Evolutionary conservation across 306 rosid genomes (phyloP), one percentile per base, ranked within the genome.

Genomic region (Inga laurina): DNA sequence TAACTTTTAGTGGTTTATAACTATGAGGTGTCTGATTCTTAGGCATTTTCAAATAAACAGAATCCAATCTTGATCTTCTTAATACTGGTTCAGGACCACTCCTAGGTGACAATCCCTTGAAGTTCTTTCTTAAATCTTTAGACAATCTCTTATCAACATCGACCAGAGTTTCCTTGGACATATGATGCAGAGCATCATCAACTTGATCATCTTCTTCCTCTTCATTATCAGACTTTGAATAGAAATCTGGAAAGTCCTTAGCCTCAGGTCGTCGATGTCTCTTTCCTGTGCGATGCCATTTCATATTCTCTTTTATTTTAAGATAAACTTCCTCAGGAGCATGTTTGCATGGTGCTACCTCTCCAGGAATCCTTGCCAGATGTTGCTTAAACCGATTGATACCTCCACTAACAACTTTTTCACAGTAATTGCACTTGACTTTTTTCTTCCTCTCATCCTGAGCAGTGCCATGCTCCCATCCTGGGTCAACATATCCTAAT

Each of bases 231-330:
- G 97, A 91, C 72, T 88, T 88, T 80, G 88, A 77, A 87, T 92
- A 92, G 82, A 91, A 88, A 79, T 86, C 82, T 67, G 90, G 86
- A 67, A 81, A 76, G 30, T 95, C 97, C 66, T 88, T 90, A 70
- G 86, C 73, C 82, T 95, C 98, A 11, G 93, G 91, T 49, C 76
- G 93, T 85, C 94, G 89, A 56, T 88, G 92, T 84, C 95, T 89
- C 89, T 97, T 91, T 65, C 99, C 99, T 65, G 97, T 93, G 78
- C 99, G 97, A 83, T 96, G 99, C 99, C 98, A 93, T 88, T 93
- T 96, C 99, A 96, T 96, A 84, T 96, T 96, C 76, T 95, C 99
- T 87, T 95, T 95, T 61, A 95, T 95, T 85, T 85, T 92, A 44
- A 88, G 87, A 88, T 87, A 93, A 54, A 95, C 99, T 54, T 93